Conservation (phyloP, 2,329 filamentous ascomycete genomes). For the Aspergillus sp. region DNA sequence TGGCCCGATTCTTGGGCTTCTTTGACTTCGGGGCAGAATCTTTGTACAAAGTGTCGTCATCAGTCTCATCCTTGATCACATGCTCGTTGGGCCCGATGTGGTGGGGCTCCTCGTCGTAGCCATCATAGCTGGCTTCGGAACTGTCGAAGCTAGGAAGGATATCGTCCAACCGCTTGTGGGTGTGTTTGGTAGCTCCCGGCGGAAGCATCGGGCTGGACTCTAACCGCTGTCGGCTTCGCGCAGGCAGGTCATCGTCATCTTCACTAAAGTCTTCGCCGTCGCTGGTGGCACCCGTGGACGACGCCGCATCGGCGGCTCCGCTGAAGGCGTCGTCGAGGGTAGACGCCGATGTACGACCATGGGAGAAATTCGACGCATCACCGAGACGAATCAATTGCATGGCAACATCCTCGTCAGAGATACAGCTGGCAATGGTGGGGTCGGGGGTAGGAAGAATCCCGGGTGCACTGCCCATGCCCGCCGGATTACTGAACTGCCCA, state of each 20-base stretch:
- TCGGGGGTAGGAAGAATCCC: conserved; percentile 87
- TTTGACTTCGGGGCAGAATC: conserved; percentile 45
- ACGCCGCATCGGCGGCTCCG: conserved; percentile 78
- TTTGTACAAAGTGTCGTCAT: conserved; percentile 40
- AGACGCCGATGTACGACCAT: conserved; percentile 88
- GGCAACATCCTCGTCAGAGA: conserved; percentile 97
- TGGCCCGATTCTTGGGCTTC: conserved; percentile 52
- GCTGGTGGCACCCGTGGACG: conserved; percentile 80
- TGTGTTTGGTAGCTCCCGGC: conserved; percentile 44
- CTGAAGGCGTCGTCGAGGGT: conserved; percentile 93
- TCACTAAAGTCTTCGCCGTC: conserved; percentile 66
- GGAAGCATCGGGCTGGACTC: conserved; percentile 44
- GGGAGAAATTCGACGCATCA: conserved; percentile 88
- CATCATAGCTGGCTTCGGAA: conserved; percentile 61
- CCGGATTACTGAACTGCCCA: conserved; percentile 39
- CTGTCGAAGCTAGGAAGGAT: conserved; percentile 57
- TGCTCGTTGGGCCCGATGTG: conserved; percentile 53
- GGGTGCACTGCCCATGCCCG: conserved; percentile 38
- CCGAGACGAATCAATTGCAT: conserved; percentile 95
- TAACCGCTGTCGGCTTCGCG: conserved; percentile 41
- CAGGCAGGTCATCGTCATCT: conserved; percentile 56
- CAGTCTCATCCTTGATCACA: conserved; percentile 55
- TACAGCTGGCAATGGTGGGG: conserved; percentile 93
- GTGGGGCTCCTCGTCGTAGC: conserved; percentile 53
- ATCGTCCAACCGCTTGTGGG: conserved; percentile 50